Evolutionary conservation across 2,329 filamentous ascomycete genomes (phyloP), one percentile per base, ranked within the genome.

Genomic region (Cryphonectria naterciae): DNA sequence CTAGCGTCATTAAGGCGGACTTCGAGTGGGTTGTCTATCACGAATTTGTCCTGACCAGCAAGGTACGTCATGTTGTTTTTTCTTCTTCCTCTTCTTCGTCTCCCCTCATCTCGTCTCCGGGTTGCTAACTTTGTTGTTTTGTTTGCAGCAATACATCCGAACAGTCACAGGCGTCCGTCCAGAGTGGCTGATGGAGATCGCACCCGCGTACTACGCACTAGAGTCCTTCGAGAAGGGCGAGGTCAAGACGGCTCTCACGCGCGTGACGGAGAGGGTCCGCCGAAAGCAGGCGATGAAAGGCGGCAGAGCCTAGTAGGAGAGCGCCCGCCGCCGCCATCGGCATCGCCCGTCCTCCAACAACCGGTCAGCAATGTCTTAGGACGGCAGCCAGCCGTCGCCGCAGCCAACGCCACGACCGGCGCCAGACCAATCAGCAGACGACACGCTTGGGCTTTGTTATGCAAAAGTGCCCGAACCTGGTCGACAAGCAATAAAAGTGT

Each of bases 21-120:
- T 93, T 91, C 75, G 96, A 99, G 75, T 99, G 96, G 96, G 93
- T 99, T 37, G 85, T 99, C 37, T 99, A 99, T 83, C 97, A 98
- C 77, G 97, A 99, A 79, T 99, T 98, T 78, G 96, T 99, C 17
- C 88, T 99, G 69, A 99, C 96, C 0, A 96, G 93, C 68, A 72
- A 72, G 68, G 71, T 72, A 68, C 22, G 68, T 49, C 46, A 49
- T n/a, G 22, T 22, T n/a, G 1, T 22, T 19, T 17, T 17, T 6
- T 22, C 19, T 49, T 22, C 0, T 4, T n/a, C 7, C 11, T 8
- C 15, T 41, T 4, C 13, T 28, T 41, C 2, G 4, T 22, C 39
- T 35, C 15, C 39, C 8, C 28, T 22, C 28, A 0, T 17, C 4
- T 1, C 39, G 22, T 37, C 43, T 6, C 22, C 11, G 17, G 32